Evolutionary conservation across 2,329 filamentous ascomycete species (phyloP).

Genomic region (Hansfordia pulvinata): DNA sequence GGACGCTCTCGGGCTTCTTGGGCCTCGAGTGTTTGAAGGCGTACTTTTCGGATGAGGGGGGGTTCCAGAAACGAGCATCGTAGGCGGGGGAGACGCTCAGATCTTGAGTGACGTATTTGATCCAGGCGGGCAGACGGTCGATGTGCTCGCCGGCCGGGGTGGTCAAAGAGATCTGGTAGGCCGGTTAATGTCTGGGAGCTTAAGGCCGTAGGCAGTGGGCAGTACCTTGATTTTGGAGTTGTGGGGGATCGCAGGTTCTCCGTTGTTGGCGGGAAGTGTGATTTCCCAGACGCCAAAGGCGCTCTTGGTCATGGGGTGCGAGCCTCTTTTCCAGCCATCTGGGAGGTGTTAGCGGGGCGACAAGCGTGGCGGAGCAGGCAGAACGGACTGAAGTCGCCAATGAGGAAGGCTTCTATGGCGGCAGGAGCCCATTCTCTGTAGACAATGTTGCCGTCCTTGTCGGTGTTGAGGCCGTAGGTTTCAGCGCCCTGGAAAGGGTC

Average conservation of each 20-base stretch:
- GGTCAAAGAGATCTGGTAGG: conserved; percentile 67
- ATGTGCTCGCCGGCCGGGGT: conserved; percentile 67
- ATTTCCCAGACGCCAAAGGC: conserved; percentile 81
- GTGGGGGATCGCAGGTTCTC: conserved; percentile 70
- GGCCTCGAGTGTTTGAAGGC: conserved; percentile 73
- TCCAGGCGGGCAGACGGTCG: conserved; percentile 90
- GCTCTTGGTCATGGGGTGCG: conserved; percentile 80
- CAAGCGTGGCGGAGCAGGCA: neutral
- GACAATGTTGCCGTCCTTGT: conserved; percentile 67
- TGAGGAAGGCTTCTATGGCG: conserved; percentile 68
- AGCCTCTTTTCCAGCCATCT: conserved; percentile 73
- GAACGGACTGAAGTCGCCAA: conserved; percentile 81
- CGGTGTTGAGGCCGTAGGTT: conserved; percentile 72
- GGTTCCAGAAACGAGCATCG: conserved; percentile 96
- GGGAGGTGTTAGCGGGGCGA: neutral
- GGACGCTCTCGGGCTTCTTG: conserved; percentile 70
- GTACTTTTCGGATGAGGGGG: conserved; percentile 62
- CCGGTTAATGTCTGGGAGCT: no score
- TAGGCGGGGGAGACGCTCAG: conserved; percentile 80
- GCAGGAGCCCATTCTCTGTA: conserved; percentile 97
- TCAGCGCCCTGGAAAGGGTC: conserved; percentile 55
- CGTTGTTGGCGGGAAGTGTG: conserved; percentile 56
- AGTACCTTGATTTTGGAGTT: conserved; percentile 93
- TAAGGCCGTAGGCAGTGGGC: no score
- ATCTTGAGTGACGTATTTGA: conserved; percentile 93